Conservation (phyloP, 768 basidiomycete genomes). For the Lentinula lateritia region DNA sequence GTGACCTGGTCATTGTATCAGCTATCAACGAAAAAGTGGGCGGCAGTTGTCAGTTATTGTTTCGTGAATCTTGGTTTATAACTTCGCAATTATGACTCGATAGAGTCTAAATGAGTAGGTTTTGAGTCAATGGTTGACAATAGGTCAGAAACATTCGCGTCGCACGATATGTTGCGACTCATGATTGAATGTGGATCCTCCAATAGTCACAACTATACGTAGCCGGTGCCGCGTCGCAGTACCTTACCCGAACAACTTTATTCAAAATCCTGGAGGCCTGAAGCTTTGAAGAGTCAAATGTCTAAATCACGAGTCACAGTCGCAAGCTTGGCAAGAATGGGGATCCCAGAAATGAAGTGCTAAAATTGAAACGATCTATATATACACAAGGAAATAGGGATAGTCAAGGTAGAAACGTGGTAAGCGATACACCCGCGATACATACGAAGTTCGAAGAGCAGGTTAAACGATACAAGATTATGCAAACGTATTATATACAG, state of each 20-base stretch:
- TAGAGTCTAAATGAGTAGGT: background rate
- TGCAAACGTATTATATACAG: background rate
- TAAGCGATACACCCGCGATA: background rate
- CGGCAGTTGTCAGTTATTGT: background rate
- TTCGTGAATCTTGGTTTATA: background rate
- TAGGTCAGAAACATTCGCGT: background rate
- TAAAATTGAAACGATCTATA: background rate
- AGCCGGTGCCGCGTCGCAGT: background rate
- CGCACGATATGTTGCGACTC: no score
- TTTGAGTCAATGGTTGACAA: background rate
- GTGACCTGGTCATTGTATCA: slow-evolving; percentile 2
- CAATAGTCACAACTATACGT: background rate
- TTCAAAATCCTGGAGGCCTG: no score
- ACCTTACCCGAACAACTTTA: no score
- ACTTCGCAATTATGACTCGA: background rate
- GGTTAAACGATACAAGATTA: background rate
- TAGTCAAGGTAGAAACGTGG: background rate
- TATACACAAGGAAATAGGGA: background rate
- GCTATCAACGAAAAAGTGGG: background rate
- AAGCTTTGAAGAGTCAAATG: no score
- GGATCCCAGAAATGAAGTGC: background rate
- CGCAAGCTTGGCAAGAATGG: background rate
- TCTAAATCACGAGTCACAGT: background rate
- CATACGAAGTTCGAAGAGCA: background rate
- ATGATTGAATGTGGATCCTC: background rate